Evolutionary conservation across 1,139 yeast genomes (phyloP).

Genomic region (Geotrichum klebahnii): DNA sequence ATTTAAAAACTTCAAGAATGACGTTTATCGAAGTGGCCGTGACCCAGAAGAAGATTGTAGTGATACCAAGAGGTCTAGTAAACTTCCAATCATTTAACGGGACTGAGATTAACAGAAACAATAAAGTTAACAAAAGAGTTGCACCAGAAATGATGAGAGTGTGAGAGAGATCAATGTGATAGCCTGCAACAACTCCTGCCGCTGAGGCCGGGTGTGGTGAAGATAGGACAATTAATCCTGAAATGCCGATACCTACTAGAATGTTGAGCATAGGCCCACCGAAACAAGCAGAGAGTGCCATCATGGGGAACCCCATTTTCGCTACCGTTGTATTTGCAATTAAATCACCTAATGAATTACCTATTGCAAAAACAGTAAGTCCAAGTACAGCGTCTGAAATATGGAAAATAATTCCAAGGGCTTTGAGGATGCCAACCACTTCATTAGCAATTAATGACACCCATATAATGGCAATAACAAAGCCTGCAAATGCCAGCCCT

Average conservation of each 20-base stretch:
- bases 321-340: conserved; percentile 83
- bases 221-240: conserved; percentile 54
- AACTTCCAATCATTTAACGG: conserved; percentile 66
- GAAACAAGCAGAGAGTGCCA: conserved; percentile 93
- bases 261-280: conserved; percentile 81
- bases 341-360: conserved; percentile 87
- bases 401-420: conserved; percentile 56
- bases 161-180: conserved; percentile 43
- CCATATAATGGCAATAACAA: conserved; percentile 64
- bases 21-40: conserved; percentile 39
- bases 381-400: conserved; percentile 79
- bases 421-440: conserved; percentile 62
- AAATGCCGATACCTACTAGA: conserved; percentile 60
- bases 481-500: conserved; percentile 47
- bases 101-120: conserved; percentile 51
- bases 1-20: conserved; percentile 29
- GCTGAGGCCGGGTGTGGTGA: too few species aligned
- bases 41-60: conserved; percentile 55
- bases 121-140: conserved; percentile 52
- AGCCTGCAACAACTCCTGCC: conserved; percentile 26
- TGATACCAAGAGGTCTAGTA: conserved; percentile 53
- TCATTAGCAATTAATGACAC: conserved; percentile 74
- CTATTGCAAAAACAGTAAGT: conserved; percentile 82
- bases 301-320: conserved; percentile 77
- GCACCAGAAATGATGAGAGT: conserved; percentile 51